Conservation (phyloP, 2,329 filamentous ascomycete genomes). For the Fusarium sp. region DNA sequence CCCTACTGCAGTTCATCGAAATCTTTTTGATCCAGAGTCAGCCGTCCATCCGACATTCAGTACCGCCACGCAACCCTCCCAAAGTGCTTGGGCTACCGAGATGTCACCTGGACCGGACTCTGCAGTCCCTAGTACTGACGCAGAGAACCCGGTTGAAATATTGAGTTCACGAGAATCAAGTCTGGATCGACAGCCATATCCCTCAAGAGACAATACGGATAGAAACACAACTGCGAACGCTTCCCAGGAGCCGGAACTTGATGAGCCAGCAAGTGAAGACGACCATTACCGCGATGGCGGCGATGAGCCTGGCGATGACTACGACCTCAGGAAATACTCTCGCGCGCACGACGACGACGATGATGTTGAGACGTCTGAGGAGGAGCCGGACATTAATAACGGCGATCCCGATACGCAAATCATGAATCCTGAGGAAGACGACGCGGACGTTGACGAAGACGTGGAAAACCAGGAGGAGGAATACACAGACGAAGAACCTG, state of each 20-base stretch:
- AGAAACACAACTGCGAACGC: conserved; percentile 5
- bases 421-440: conserved; percentile 39
- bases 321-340: conserved; percentile 50
- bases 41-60: conserved; percentile 23
- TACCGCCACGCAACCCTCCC: conserved; percentile 11
- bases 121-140: conserved; percentile 25
- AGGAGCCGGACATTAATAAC: conserved; percentile 45
- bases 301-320: conserved; percentile 49
- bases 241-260: conserved; percentile 19
- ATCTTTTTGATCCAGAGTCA: conserved; percentile 22
- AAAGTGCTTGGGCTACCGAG: conserved; percentile 23
- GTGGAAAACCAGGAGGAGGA: conserved; percentile 40
- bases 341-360: conserved; percentile 50
- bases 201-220: conserved; percentile 10
- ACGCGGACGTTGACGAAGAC: conserved; percentile 45
- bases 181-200: conserved; percentile 17
- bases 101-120: conserved; percentile 19
- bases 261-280: conserved; percentile 33
- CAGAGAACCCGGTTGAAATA: conserved; percentile 40
- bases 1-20: not conserved
- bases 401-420: conserved; percentile 41
- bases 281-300: conserved; percentile 43
- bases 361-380: conserved; percentile 46
- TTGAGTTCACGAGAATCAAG: conserved; percentile 32
- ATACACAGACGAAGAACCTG: conserved; percentile 24